Evolutionary conservation across 1,139 yeast genomes (phyloP).

Genomic region (Arxiozyma slooffiae): DNA sequence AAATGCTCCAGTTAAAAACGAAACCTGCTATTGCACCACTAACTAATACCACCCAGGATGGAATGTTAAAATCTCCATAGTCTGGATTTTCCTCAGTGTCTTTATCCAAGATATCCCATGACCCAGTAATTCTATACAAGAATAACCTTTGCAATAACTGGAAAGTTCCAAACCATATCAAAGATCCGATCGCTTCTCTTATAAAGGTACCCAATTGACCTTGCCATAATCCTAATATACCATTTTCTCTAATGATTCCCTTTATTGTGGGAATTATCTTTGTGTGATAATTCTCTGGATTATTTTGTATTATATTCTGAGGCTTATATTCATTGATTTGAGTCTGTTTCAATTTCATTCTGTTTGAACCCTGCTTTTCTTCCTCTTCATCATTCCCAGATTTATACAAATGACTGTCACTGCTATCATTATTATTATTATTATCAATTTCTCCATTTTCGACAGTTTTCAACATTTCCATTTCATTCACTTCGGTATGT

Average conservation of each 20-base stretch:
- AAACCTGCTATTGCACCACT: conserved; percentile 88
- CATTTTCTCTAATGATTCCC: conserved; percentile 40
- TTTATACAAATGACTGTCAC: background rate
- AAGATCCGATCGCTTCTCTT: conserved; percentile 82
- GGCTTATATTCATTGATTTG: background rate
- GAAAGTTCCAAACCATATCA: conserved; percentile 90
- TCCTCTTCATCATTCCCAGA: background rate
- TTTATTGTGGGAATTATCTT: conserved; percentile 36
- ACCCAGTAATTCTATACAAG: background rate
- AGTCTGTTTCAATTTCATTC: background rate
- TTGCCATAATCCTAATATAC: conserved; percentile 64
- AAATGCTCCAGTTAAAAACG: conserved; percentile 64
- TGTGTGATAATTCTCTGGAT: conserved; percentile 10
- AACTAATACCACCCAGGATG: conserved; percentile 47
- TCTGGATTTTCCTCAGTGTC: conserved; percentile 20
- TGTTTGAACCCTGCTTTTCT: background rate
- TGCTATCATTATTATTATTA: background rate
- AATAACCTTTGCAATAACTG: conserved; percentile 45
- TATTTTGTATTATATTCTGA: background rate
- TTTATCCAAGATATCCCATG: background rate
- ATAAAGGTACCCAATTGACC: conserved; percentile 77
- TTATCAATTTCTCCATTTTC: background rate
- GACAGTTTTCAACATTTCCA: background rate
- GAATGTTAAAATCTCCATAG: conserved; percentile 22
- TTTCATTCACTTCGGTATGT: background rate